Evolutionary conservation across 305 asterid species (phyloP), one percentile per base, ranked within the genome.

Genomic region (Fraxinus ornus): DNA sequence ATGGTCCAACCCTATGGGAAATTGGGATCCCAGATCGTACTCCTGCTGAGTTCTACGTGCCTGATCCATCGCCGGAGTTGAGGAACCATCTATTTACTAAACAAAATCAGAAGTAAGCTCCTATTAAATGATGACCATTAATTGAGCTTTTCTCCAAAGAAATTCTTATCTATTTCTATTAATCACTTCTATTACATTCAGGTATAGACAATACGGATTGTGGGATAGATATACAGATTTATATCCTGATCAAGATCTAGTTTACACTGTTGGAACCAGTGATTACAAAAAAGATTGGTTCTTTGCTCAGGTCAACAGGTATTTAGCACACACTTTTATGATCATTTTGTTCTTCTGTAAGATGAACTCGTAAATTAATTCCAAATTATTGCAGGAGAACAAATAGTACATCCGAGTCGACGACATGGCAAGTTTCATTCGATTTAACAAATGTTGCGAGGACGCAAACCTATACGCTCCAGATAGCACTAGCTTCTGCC

Each of bases 271-370:
- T 32, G 94, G 90, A 15, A 22, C n/a, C 1, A 88, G 92, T 84
- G 82, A 92, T 66, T 88, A 85, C 33, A 49, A 71, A 1, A 89
- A 79, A 71, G 96, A 93, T 62, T 93, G 97, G 96, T 90, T 92
- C 78, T 93, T 85, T 75, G 94, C 94, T 30, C 96, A 93, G 28
- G 92, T 90, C 33, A 89, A 80, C 5, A 89, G 96, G 97, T 93
- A 39, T 35, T 30, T 19, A 39, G 22, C 5, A 0, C 1, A 68
- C 47, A 39, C 2, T 47, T 36, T 41, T 12, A 8, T 10, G 5
- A 1, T 44, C 55, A n/a, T 41, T 12, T 28, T 9, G 55, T 80
- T 64, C 28, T 9, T 28, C 10, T 68, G 32, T 60, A 70, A 36
- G 7, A 66, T 26, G 30, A 66, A 26, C 7, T 8, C 4, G 36